Evolutionary conservation across 2,329 filamentous ascomycete species (phyloP).

Genomic region (Venturia nashicola): DNA sequence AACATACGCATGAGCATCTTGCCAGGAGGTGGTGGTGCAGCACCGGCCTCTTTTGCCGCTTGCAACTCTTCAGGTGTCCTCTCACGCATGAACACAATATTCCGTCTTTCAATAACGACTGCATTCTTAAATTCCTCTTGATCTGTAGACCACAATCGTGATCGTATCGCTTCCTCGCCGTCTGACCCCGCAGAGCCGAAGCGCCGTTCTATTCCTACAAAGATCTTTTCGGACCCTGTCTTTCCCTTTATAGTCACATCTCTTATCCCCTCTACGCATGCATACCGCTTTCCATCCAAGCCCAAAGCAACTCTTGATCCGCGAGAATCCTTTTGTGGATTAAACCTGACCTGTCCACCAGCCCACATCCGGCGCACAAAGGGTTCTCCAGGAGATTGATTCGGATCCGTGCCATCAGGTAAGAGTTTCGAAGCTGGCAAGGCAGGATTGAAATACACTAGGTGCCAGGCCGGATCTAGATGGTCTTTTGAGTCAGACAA

Average conservation of each 20-base stretch:
- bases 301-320: constrained; percentile 11
- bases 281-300: constrained; percentile 24
- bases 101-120: constrained; percentile 42
- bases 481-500: not conserved
- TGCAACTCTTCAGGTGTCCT: constrained; percentile 28
- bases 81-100: constrained; percentile 51
- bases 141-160: constrained; percentile 30
- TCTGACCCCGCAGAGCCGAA: constrained; percentile 26
- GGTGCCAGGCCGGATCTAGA: constrained; percentile 60
- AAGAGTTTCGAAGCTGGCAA: constrained; percentile 50
- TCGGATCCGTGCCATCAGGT: constrained; percentile 71
- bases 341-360: constrained; percentile 57
- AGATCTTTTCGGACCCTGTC: constrained; percentile 42
- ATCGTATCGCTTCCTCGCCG: constrained; percentile 21
- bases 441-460: constrained; percentile 75
- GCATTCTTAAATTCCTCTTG: constrained; percentile 28
- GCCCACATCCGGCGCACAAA: constrained; percentile 81
- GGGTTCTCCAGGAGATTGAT: constrained; percentile 60
- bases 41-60: constrained; percentile 16
- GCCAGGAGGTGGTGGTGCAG: constrained; percentile 16
- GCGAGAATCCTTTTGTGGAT: constrained; percentile 6
- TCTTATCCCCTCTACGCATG: constrained; percentile 36
- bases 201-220: constrained; percentile 46
- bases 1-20: constrained; percentile 27
- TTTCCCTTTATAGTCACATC: constrained; percentile 37